Percentiles rank a stretch among this genome's conserved stretches.
These are phyloP conservation scores for Eucalyptus coolabah DNA, from an alignment of 345 rosid genomes.

Conservation along the genomic window DNA sequence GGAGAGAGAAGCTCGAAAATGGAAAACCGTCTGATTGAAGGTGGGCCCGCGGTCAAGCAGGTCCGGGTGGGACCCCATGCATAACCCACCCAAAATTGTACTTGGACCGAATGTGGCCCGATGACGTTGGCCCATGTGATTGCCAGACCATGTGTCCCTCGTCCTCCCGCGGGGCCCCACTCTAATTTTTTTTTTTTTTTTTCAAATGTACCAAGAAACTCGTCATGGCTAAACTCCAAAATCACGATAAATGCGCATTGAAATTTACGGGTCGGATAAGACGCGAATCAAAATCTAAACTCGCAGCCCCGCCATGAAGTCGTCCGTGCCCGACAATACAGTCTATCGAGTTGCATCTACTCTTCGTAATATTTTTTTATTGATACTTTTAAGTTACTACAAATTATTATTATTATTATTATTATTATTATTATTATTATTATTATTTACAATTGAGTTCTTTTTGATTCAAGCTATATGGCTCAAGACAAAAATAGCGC, in stretches of 20 bases:
- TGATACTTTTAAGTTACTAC: neutral
- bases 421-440: too few species aligned
- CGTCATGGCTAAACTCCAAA: neutral
- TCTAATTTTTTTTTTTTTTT: neutral
- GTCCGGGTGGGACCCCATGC: neutral
- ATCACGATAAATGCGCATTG: neutral
- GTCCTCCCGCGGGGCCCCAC: neutral
- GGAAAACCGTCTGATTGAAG: neutral
- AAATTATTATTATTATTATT: too few species aligned
- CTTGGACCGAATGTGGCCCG: neutral
- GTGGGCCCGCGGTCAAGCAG: neutral
- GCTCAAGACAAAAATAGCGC: neutral
- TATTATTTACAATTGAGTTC: neutral
- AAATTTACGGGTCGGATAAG: neutral
- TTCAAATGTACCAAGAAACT: neutral
- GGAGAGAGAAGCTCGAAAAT: neutral
- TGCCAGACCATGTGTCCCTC: neutral
- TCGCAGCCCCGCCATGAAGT: neutral
- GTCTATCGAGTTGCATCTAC: neutral
- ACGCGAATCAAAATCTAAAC: neutral
- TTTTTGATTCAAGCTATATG: neutral
- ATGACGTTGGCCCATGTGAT: neutral
- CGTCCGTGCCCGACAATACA: neutral
- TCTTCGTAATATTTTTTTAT: neutral
- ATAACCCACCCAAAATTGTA: neutral